Evolutionary conservation across 352 stramenopile species (phyloP), one percentile per base, ranked within the genome.

Genomic region (Globisporangium middletonii): DNA sequence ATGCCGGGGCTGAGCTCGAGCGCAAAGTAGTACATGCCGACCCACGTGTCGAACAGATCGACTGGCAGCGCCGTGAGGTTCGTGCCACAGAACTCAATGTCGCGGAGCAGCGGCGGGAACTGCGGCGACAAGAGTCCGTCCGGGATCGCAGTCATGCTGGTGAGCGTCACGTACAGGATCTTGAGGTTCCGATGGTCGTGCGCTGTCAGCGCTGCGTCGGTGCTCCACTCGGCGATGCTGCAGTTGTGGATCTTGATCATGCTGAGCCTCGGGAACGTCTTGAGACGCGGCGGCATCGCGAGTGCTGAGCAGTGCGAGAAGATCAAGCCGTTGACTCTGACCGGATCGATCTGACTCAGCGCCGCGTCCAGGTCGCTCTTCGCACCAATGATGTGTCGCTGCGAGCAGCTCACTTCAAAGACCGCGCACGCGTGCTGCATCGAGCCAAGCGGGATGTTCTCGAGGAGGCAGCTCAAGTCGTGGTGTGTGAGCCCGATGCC

Each of bases 241-340:
- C 49, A 63, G 55, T 70, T 70, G 55, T 59, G 62, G 18, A 70
- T 50, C 41, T 70, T 61, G 30, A 67, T 35, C 54, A 51, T 54
- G 2, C 50, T 11, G 26, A 71, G 41, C 19, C 60, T 57, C 1
- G 28, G 37, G 35, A 68, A 68, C 5, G 19, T 16, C 8, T 51
- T 38, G 1, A 71, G 19, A 2, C 15, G 41, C 3, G 43, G 7
- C 5, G 65, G 53, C 30, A 69, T 72, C 18, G 26, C 27, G 12
- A 63, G 18, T 2, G 4, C 12, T 2, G n/a, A 37, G n/a, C 57
- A 72, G 46, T 69, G 61, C 3, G 42, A 33, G 53, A 69, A 38
- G 28, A 63, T 53, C 12, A 68, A 27, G 2, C 44, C 55, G 4
- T 49, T 2, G 5, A 72, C 47, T 19, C 4, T 8, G 4, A 6